Evolutionary conservation across 2,329 filamentous ascomycete species (phyloP).

Genomic region (Cladorrhinum sp.): DNA sequence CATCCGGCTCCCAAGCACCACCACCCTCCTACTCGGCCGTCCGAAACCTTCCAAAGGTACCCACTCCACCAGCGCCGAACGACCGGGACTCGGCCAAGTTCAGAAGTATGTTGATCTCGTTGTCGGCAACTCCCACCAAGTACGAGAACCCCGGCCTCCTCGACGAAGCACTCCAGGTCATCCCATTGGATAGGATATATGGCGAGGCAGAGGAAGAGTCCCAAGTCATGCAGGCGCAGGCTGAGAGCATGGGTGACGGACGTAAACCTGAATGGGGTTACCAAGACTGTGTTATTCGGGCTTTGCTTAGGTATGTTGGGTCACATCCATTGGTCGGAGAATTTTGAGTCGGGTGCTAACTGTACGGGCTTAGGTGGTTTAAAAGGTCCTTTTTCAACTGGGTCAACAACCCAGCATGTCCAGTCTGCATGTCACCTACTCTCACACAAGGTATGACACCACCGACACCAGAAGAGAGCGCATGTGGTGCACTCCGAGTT

Average conservation of each 20-base stretch:
- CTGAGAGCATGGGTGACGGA: constrained; percentile 79
- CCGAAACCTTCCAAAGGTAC: constrained; percentile 55
- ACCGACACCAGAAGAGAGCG: constrained; percentile 83
- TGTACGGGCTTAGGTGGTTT: constrained; percentile 68
- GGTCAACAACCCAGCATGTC: constrained; percentile 92
- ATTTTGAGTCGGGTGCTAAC: constrained; percentile 10
- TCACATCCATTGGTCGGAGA: background rate
- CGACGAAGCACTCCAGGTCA: constrained; percentile 82
- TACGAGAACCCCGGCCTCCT: constrained; percentile 95
- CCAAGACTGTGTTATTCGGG: constrained; percentile 91
- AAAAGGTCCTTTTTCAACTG: constrained; percentile 92
- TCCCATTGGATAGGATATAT: constrained; percentile 89
- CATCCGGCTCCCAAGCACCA: constrained; percentile 38
- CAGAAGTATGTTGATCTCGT: constrained; percentile 75
- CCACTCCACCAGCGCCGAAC: constrained; percentile 65
- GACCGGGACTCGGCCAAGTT: constrained; percentile 72
- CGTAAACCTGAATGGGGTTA: constrained; percentile 90
- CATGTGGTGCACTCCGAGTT: constrained; percentile 80
- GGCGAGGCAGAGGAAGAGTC: constrained; percentile 90
- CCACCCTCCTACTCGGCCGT: constrained; percentile 49
- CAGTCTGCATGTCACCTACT: constrained; percentile 77
- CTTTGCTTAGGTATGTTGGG: constrained; percentile 65
- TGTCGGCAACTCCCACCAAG: constrained; percentile 85
- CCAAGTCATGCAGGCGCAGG: constrained; percentile 82
- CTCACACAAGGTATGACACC: constrained; percentile 78